These are phyloP conservation scores for Porphyrellus cyaneotinctus DNA, from an alignment of 768 basidiomycete genomes.

Conservation along the genomic window DNA sequence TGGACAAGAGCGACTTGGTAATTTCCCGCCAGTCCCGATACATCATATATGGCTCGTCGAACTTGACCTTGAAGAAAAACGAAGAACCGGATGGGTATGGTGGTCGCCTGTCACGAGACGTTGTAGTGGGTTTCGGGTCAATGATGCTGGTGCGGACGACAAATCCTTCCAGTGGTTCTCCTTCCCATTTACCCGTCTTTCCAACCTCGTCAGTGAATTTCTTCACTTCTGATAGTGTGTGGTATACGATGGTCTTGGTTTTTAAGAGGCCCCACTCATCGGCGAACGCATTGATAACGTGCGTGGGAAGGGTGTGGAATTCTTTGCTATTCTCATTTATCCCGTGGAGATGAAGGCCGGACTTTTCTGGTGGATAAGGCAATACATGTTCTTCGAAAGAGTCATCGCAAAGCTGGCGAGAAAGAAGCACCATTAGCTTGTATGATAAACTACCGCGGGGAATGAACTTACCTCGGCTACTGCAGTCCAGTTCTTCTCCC, in stretches of 20 bases:
- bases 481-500: constrained; percentile 83
- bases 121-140: constrained; percentile 34
- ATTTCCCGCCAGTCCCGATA: constrained; percentile 97
- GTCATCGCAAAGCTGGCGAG: constrained; percentile 86
- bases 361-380: constrained; percentile 70
- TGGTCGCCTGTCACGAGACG: constrained; percentile 33
- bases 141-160: constrained; percentile 78
- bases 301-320: constrained; percentile 70
- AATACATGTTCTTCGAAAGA: constrained; percentile 96
- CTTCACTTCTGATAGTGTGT: constrained; percentile 63
- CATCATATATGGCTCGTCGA: constrained; percentile 98
- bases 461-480: constrained; percentile 71
- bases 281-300: constrained; percentile 73
- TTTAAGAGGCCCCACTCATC: constrained; percentile 88
- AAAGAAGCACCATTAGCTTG: background rate
- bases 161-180: constrained; percentile 87
- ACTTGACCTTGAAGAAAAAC: constrained; percentile 99
- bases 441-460: background rate
- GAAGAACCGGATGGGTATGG: constrained; percentile 79
- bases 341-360: constrained; percentile 92
- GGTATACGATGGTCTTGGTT: constrained; percentile 53
- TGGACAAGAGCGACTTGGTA: constrained; percentile 67
- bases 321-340: constrained; percentile 65
- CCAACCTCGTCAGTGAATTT: constrained; percentile 68
- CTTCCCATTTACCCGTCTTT: constrained; percentile 72